phyloP scores from a whole-genome alignment of 2,329 filamentous ascomycete species.

The Cladosporium sp. region DNA sequence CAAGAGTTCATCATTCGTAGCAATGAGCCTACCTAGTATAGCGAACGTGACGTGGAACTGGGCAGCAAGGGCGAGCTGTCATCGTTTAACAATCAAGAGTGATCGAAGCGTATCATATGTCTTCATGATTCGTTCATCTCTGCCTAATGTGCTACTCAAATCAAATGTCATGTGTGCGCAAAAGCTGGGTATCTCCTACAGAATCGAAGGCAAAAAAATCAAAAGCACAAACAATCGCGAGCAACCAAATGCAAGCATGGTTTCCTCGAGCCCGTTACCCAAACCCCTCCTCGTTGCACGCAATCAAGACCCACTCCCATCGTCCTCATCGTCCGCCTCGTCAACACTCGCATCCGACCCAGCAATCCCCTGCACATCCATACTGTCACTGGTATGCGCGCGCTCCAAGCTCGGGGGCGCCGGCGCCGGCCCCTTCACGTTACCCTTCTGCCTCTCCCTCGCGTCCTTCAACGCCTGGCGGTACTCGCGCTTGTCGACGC shows the following conservation, averaged over 20 bases:
- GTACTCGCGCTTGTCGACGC: conserved; percentile 14
- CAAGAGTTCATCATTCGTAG: too few relatives aligned
- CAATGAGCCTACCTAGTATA: too few relatives aligned
- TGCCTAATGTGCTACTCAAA: too few relatives aligned
- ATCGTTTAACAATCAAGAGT: too few relatives aligned
- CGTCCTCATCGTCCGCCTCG: conserved; percentile 14
- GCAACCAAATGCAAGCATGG: not conserved
- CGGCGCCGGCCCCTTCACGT: not conserved
- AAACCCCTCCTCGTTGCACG: not conserved
- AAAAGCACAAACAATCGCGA: not conserved
- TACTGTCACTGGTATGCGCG: conserved; percentile 18
- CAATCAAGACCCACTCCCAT: not conserved
- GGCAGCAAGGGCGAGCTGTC: too few relatives aligned
- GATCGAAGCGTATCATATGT: too few relatives aligned
- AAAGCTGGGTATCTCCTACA: not conserved
- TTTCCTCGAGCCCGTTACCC: not conserved
- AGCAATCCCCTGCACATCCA: conserved; percentile 16
- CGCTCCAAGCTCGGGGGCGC: conserved; percentile 11
- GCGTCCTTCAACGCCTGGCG: conserved; percentile 16
- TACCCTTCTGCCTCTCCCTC: conserved; percentile 1
- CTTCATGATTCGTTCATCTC: too few relatives aligned
- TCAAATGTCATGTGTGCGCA: not conserved
- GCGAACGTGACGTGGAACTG: too few relatives aligned
- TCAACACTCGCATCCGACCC: conserved; percentile 12
- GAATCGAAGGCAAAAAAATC: not conserved